Evolutionary conservation across 1,284 basidiomycete genomes (phyloP).

Genomic region (Hortiboletus rubellus): DNA sequence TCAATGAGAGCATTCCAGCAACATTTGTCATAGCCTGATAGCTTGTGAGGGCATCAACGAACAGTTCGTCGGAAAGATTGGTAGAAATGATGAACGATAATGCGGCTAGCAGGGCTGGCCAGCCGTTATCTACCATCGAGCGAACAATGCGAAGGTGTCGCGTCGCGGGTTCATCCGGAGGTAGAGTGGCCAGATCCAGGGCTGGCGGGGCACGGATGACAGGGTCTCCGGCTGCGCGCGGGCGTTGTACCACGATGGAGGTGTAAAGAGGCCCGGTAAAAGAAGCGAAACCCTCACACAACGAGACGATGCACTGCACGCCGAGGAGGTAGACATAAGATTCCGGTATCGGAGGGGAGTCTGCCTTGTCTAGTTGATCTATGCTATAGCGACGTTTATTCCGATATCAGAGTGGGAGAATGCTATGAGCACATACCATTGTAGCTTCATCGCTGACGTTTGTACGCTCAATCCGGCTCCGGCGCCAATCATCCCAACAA

Average conservation of each 20-base stretch:
- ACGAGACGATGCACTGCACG: conserved; percentile 83
- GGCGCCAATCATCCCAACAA: conserved; percentile 69
- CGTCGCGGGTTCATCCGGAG: conserved; percentile 55
- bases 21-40: conserved; percentile 87
- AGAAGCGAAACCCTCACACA: conserved; percentile 85
- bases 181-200: conserved; percentile 62
- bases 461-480: conserved; percentile 70
- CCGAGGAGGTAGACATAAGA: conserved; percentile 91
- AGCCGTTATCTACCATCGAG: conserved; percentile 81
- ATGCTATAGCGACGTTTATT: conserved; percentile 55
- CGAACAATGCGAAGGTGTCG: conserved; percentile 60
- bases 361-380: conserved; percentile 94
- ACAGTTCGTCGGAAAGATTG: conserved; percentile 85
- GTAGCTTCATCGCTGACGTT: conserved; percentile 78
- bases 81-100: conserved; percentile 89
- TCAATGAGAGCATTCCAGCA: conserved; percentile 83
- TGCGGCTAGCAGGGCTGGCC: conserved; percentile 88
- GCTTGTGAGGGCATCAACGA: conserved; percentile 79
- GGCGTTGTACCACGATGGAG: conserved; percentile 63
- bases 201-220: conserved; percentile 71
- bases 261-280: conserved; percentile 73
- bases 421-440: conserved; percentile 57
- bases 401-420: neutral
- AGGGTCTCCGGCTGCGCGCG: conserved; percentile 63
- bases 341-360: conserved; percentile 89